A percentile compares a stretch with the other conserved stretches of the same genome.
Evolutionary conservation across 352 stramenopile genomes (phyloP).

Genomic region (Pythium volutum): DNA sequence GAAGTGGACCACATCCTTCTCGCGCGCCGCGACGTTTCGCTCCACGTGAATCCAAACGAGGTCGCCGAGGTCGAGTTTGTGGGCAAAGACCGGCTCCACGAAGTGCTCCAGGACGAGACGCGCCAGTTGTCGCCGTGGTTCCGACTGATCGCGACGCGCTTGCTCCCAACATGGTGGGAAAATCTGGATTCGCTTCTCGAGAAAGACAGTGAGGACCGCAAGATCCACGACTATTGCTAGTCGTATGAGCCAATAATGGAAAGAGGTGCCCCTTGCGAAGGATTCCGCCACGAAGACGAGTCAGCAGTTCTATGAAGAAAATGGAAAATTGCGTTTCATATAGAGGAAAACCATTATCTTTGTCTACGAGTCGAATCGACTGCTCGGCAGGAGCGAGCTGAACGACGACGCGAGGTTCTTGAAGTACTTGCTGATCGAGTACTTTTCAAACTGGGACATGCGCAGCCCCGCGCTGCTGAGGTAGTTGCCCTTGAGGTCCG

Average conservation of each 20-base stretch:
- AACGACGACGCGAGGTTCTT: slow-evolving; percentile 59
- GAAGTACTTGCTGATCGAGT: slow-evolving; percentile 79
- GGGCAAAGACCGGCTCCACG: slow-evolving; percentile 46
- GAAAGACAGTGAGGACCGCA: slow-evolving; percentile 44
- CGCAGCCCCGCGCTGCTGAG: slow-evolving; percentile 69
- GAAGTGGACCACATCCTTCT: slow-evolving; percentile 99
- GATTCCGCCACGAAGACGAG: too few species aligned
- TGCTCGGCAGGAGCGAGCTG: slow-evolving; percentile 42
- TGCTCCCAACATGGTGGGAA: slow-evolving; percentile 74
- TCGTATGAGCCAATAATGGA: not conserved
- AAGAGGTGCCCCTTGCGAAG: not conserved
- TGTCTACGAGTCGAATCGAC: slow-evolving; percentile 37
- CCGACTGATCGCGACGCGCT: slow-evolving; percentile 60
- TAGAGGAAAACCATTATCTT: not conserved
- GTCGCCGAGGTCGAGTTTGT: slow-evolving; percentile 91
- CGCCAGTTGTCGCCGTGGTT: slow-evolving; percentile 85
- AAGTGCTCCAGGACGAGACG: slow-evolving; percentile 50
- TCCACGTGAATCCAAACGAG: slow-evolving; percentile 94
- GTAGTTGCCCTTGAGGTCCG: slow-evolving; percentile 76
- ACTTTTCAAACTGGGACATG: slow-evolving; percentile 83
- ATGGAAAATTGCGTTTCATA: not conserved
- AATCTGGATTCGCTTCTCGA: slow-evolving; percentile 59
- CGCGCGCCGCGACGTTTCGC: slow-evolving; percentile 67
- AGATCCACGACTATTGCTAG: slow-evolving; percentile 61
- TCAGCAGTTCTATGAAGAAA: not conserved